Percentiles rank a stretch among this genome's conserved stretches.
Conservation (phyloP, 345 rosid genomes). For the Pelargonium nanum region DNA sequence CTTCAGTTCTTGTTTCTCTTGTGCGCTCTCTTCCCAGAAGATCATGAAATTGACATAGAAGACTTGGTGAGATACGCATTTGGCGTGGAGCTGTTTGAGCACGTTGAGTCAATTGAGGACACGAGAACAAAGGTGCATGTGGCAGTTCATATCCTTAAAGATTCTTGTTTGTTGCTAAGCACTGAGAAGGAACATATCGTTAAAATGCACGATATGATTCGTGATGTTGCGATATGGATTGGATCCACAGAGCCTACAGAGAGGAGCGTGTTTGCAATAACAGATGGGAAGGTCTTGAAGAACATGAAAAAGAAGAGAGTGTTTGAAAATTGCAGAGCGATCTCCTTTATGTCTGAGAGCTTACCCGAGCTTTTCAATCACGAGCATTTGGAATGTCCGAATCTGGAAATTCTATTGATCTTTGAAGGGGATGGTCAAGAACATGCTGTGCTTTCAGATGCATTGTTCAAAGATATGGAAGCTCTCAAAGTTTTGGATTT, state of each 20-base stretch:
- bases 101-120: background rate
- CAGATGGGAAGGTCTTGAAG: background rate
- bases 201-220: conserved; percentile 14
- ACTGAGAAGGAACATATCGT: background rate
- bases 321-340: background rate
- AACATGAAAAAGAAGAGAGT: background rate
- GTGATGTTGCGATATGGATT: conserved; percentile 6
- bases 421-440: background rate
- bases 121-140: background rate
- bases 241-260: background rate
- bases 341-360: conserved; percentile 2
- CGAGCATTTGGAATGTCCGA: background rate
- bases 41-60: conserved; percentile 2
- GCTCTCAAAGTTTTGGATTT: conserved; percentile 3
- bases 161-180: conserved; percentile 4
- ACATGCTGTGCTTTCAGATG: background rate
- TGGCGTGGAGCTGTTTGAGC: background rate
- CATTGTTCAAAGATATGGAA: conserved; percentile 1
- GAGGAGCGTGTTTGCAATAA: background rate
- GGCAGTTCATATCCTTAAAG: conserved; percentile 4
- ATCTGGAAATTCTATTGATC: conserved; percentile 3
- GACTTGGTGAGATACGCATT: conserved; percentile 3
- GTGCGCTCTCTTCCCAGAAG: conserved; percentile 7
- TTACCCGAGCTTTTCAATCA: background rate
- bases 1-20: conserved; percentile 4